Base-by-base conservation (phyloP, 176 grass and related monocot species). In the Coix lacrymajobi region DNA sequence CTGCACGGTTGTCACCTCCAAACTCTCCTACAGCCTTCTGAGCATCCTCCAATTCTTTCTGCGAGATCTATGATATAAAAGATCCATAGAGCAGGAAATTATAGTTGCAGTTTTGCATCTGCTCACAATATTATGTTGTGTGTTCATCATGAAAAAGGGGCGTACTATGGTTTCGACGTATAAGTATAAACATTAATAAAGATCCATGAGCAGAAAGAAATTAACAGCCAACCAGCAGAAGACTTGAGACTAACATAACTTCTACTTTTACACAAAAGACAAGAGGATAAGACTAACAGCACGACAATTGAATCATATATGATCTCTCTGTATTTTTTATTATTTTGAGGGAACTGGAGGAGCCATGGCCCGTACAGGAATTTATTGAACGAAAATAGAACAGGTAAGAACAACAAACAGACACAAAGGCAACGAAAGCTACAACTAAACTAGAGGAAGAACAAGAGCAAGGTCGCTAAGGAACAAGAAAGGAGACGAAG, bases 1-100 rank as follows among this genome's bases (percentile, higher is more conserved):
- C 96, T 36, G 91, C 96, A 79, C 93, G 84, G 51, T 98, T 95
- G 57, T 98, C 96, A 65, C 96, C 91, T 84, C 96, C 96, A 85
- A 98, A 98, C 51, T 98, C 96, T 86, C 96, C 96, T 70, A 98
- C 79, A 37, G 89, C 66, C 85, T 57, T 89, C 77, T 95, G 88
- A 36, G 96, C 96, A 79, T 95, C 90, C 66, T 95, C 84, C 82
- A 98, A 83, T 77, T 98, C 96, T 78, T 95, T 76, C 58, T 85
- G 88, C 85, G 96, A 98, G 81, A 98, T 94, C 96, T 98, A 31
- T 80, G 19, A 66, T 24, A 81, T 22, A 8, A 24, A 33, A 75
- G 60, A 86, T 77, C 29, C 17, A 57, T 20, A 60, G 44, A 84
- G 39, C 37, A 71, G 36, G 49, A 85, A 60, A 71, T 24, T 24